These are phyloP conservation scores for Circinella minor DNA, from an alignment of 371 early-diverging fungal species.

Conservation along the genomic window DNA sequence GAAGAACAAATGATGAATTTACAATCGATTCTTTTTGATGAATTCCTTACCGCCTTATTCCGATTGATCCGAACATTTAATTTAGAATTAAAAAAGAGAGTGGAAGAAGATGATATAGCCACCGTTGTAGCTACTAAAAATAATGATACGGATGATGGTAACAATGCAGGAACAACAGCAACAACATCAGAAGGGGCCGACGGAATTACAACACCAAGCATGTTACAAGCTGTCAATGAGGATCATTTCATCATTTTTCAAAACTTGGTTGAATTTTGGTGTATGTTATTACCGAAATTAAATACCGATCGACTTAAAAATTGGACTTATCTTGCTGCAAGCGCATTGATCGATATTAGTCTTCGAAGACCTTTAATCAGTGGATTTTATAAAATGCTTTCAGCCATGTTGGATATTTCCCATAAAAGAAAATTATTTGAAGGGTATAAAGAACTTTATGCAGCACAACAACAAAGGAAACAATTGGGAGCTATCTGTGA, in stretches of 20 bases:
- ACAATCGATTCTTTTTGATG: constrained; percentile 34
- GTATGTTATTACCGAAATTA: constrained; percentile 57
- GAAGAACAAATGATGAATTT: constrained; percentile 10
- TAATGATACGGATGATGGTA: not conserved
- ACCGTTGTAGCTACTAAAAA: no score
- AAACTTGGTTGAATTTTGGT: constrained; percentile 72
- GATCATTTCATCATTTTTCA: constrained; percentile 74
- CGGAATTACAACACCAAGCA: constrained; percentile 1
- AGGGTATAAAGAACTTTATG: constrained; percentile 19
- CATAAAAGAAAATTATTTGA: constrained; percentile 47
- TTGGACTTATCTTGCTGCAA: constrained; percentile 69
- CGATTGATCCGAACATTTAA: constrained; percentile 37
- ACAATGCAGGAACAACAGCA: not conserved
- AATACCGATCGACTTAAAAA: constrained; percentile 44
- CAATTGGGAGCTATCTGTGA: not conserved
- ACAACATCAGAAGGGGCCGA: not conserved
- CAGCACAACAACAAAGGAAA: constrained; percentile 6
- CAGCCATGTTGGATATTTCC: constrained; percentile 52
- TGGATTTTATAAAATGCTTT: constrained; percentile 76
- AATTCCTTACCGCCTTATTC: constrained; percentile 32
- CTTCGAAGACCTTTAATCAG: constrained; percentile 66
- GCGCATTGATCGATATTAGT: constrained; percentile 58
- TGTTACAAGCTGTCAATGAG: constrained; percentile 58
- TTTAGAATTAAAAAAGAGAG: constrained; percentile 29
- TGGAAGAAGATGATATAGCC: no score